These are phyloP conservation scores for Candida ficus DNA, from an alignment of 805 yeast genomes.

Conservation along the genomic window DNA sequence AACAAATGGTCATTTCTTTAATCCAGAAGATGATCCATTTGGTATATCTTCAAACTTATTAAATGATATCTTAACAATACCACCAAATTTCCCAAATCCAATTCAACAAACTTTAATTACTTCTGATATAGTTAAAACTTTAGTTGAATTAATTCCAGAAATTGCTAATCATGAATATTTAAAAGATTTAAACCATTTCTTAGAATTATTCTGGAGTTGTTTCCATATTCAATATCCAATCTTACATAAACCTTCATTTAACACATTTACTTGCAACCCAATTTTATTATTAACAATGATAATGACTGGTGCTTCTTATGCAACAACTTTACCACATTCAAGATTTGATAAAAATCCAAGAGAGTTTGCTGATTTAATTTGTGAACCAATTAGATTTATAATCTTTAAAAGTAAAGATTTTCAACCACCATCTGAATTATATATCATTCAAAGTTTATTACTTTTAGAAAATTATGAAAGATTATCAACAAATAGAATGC, in stretches of 20 bases:
- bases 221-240: slow-evolving; percentile 42
- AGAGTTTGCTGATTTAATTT: slow-evolving; percentile 30
- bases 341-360: slow-evolving; percentile 17
- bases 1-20: slow-evolving; percentile 22
- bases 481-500: slow-evolving; percentile 55
- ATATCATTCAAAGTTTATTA: slow-evolving; percentile 71
- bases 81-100: slow-evolving; percentile 28
- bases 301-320: slow-evolving; percentile 25
- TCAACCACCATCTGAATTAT: slow-evolving; percentile 69
- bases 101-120: slow-evolving; percentile 24
- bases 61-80: slow-evolving; percentile 24
- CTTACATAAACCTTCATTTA: slow-evolving; percentile 47
- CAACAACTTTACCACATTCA: slow-evolving; percentile 16
- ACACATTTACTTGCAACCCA: slow-evolving; percentile 45
- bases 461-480: slow-evolving; percentile 79
- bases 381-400: slow-evolving; percentile 55
- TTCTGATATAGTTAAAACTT: slow-evolving; percentile 15
- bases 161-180: slow-evolving; percentile 20
- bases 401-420: slow-evolving; percentile 69
- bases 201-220: slow-evolving; percentile 24
- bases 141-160: slow-evolving; percentile 19
- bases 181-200: slow-evolving; percentile 19
- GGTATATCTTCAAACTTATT: slow-evolving; percentile 24
- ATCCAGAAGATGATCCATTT: slow-evolving; percentile 27
- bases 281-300: slow-evolving; percentile 51